Evolutionary conservation across 345 rosid species (phyloP).

Genomic region (Dipteronia dyeriana): DNA sequence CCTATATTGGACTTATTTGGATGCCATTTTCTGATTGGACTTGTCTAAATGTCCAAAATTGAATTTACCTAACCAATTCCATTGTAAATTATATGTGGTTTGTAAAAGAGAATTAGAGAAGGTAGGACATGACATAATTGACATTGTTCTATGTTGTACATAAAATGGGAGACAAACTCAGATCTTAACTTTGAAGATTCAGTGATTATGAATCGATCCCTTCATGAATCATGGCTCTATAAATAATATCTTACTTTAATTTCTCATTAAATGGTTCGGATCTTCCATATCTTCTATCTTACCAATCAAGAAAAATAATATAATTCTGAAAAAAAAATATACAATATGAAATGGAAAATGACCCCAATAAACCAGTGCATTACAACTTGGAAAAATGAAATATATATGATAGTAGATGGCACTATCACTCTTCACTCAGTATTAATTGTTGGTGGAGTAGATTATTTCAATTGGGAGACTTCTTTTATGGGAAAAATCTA

Average conservation of each 20-base stretch:
- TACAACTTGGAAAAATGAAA: constrained; percentile 1
- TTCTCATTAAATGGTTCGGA: background rate
- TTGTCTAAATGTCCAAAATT: background rate
- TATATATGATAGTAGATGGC: background rate
- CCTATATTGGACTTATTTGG: background rate
- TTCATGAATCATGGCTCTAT: background rate
- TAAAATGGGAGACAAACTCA: background rate
- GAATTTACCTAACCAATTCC: background rate
- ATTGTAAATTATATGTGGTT: background rate
- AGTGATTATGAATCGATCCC: background rate
- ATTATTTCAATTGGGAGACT: too few species aligned
- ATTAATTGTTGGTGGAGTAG: background rate
- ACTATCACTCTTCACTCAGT: background rate
- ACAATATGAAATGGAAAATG: background rate
- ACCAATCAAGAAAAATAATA: constrained; percentile 10
- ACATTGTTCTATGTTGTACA: background rate
- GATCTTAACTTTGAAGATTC: background rate
- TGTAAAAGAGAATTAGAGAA: background rate
- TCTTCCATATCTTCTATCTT: constrained; percentile 12
- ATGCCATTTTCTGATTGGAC: constrained; percentile 3
- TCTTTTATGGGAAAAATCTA: background rate
- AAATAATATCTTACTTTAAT: background rate
- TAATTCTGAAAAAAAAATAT: background rate
- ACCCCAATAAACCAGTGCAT: background rate
- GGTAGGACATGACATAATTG: too few species aligned